These are phyloP conservation scores for Vigna unguiculata DNA, from an alignment of 306 rosid species.

Conservation along the genomic window DNA sequence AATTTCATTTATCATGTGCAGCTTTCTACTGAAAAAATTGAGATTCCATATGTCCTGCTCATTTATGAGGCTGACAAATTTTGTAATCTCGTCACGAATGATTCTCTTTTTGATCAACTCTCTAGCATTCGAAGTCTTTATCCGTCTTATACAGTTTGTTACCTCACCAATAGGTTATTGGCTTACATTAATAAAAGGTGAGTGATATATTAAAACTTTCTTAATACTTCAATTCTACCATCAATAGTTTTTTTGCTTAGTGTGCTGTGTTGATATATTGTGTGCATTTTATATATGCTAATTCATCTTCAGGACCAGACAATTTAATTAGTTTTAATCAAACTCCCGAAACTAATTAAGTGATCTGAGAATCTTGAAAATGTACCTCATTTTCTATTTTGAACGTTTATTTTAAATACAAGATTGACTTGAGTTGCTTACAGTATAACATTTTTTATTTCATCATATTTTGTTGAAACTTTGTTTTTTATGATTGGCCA, in stretches of 20 bases:
- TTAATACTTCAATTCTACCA: constrained; percentile 9
- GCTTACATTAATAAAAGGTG: constrained; percentile 86
- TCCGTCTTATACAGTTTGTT: constrained; percentile 85
- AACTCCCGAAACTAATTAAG: not conserved
- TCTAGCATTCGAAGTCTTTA: constrained; percentile 67
- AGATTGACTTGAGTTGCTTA: not conserved
- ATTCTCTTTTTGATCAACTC: constrained; percentile 66
- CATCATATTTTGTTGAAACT: constrained; percentile 42
- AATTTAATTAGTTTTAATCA: constrained; percentile 14
- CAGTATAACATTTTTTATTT: not conserved
- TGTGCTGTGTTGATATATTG: constrained; percentile 20
- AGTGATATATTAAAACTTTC: constrained; percentile 36
- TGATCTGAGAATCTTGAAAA: not conserved
- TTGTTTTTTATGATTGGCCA: constrained; percentile 41
- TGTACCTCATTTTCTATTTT: constrained; percentile 1
- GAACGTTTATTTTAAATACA: not conserved
- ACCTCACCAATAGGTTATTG: constrained; percentile 80
- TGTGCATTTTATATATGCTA: not conserved
- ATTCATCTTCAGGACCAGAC: not conserved
- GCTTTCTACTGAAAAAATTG: constrained; percentile 63
- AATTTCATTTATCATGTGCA: constrained; percentile 55
- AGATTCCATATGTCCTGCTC: constrained; percentile 74
- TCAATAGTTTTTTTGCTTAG: constrained; percentile 21
- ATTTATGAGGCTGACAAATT: constrained; percentile 81
- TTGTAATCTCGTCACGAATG: constrained; percentile 69